Percentiles rank a stretch among this genome's conserved stretches.
Evolutionary conservation across 2,329 filamentous ascomycete species (phyloP).

Genomic region (Domatiomyces catenatus): DNA sequence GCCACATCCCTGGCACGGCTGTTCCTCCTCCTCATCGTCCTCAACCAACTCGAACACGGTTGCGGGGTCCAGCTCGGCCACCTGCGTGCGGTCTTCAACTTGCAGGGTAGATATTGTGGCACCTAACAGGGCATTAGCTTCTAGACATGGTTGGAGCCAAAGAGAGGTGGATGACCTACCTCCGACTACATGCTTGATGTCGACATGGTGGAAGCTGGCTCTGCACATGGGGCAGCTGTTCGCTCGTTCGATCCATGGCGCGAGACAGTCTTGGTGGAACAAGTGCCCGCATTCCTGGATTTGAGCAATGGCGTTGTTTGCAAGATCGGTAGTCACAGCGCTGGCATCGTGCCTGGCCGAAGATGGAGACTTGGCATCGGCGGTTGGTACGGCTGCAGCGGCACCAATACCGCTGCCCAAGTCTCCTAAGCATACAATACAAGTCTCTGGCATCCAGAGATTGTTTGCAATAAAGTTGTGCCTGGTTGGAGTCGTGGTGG

Average conservation of each 20-base stretch:
- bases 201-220: slow-evolving; percentile 75
- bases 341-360: slow-evolving; percentile 10
- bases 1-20: slow-evolving; percentile 74
- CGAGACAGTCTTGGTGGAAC: slow-evolving; percentile 81
- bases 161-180: slow-evolving; percentile 40
- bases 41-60: slow-evolving; percentile 56
- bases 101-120: slow-evolving; percentile 43
- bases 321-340: slow-evolving; percentile 12
- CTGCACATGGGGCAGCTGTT: slow-evolving; percentile 98
- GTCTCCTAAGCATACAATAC: slow-evolving; percentile 58
- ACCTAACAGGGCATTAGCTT: slow-evolving; percentile 25
- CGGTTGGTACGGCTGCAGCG: slow-evolving; percentile 29
- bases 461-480: slow-evolving; percentile 19
- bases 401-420: slow-evolving; percentile 44
- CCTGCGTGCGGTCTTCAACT: slow-evolving; percentile 45
- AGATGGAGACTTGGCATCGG: slow-evolving; percentile 26
- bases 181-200: slow-evolving; percentile 64
- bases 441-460: slow-evolving; percentile 43
- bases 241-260: slow-evolving; percentile 87
- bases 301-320: slow-evolving; percentile 36
- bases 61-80: slow-evolving; percentile 72
- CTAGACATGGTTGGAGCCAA: not conserved
- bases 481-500: slow-evolving; percentile 3
- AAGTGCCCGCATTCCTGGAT: slow-evolving; percentile 71
- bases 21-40: slow-evolving; percentile 48